phyloP scores from a whole-genome alignment of 371 early-diverging fungal genomes.

The Mortierella sp. region DNA sequence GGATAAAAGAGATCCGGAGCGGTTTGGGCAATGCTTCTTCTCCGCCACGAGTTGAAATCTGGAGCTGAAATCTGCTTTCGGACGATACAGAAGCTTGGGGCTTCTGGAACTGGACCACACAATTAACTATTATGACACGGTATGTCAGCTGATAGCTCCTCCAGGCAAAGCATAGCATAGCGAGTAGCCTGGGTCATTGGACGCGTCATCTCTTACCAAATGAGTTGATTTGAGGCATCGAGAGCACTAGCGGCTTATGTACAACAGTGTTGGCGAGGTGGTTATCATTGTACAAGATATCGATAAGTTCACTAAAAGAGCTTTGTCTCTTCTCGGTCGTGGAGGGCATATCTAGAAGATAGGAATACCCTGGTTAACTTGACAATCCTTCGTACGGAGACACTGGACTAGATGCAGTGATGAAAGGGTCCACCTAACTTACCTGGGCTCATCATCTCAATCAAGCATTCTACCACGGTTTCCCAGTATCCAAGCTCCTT shows the following conservation, averaged over 20 bases:
- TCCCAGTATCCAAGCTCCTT: conserved; percentile 73
- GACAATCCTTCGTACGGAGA: neutral
- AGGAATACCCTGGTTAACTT: neutral
- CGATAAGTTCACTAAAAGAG: conserved; percentile 56
- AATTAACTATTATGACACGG: conserved; percentile 30
- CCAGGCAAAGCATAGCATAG: neutral
- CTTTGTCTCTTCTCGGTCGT: conserved; percentile 32
- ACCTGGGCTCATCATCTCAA: conserved; percentile 71
- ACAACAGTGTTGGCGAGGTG: conserved; percentile 29
- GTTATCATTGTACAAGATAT: conserved; percentile 38
- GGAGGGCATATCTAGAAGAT: conserved; percentile 29
- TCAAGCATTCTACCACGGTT: conserved; percentile 70
- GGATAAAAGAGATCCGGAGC: conserved; percentile 58
- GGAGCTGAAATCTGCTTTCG: conserved; percentile 40
- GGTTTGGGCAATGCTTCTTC: conserved; percentile 53
- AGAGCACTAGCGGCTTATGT: conserved; percentile 57
- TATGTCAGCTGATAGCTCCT: too few relatives aligned
- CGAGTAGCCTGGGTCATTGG: neutral
- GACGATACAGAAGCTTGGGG: conserved; percentile 42
- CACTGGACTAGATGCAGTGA: neutral
- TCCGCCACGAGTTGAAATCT: conserved; percentile 39
- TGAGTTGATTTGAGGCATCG: conserved; percentile 78
- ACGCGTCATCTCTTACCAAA: conserved; percentile 57
- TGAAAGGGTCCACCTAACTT: neutral
- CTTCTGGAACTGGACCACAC: conserved; percentile 61